Base-by-base conservation (phyloP, 2,329 filamentous ascomycete genomes). In the Monosporascus sp. region DNA sequence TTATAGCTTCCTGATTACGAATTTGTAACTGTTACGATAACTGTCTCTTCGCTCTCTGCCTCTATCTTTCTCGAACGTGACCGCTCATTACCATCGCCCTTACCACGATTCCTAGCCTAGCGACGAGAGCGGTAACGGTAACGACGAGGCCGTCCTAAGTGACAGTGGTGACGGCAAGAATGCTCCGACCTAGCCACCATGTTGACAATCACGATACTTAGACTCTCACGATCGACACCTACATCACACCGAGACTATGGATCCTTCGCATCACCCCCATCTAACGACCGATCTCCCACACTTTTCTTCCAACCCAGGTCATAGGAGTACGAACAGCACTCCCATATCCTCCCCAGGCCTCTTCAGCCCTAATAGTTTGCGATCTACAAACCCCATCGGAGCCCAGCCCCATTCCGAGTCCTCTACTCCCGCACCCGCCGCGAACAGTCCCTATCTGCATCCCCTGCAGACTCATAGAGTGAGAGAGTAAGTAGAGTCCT, bases 391-490 rank as follows among this genome's bases (percentile, higher is more conserved):
- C 53, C 65, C 70, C 14, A 74, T 78, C 53, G 69, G 74, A 40
- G 58, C 63, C 26, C 72, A 75, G 31, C 74, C 78, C 27, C 64
- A 74, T 27, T 81, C 79, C 55, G 82, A 85, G 64, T 76, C 74
- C 55, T 77, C 78, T 26, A 80, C 80, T 5, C 79, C 81, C 38
- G 74, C 73, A 41, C 74, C 72, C 26, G 65, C 70, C 46, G 63
- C 74, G 41, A 74, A 76, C 53, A 86, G 81, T 62, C 85, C 86
- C 1, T 86, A 81, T 63, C 71, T 89, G 52, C 87, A 91, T 63
- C 86, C 87, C 37, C 71, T 88, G 52, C 87, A 91, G 68, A 81
- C 82, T 55, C 86, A 88, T 68, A 85, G 80, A 69, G 88, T 91
- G 49, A 80, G 87, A 80, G 88, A 91, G 86, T 89, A 78, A 79